These are phyloP conservation scores for Cadophora malorum DNA, from an alignment of 2,329 filamentous ascomycete genomes.

Conservation along the genomic window DNA sequence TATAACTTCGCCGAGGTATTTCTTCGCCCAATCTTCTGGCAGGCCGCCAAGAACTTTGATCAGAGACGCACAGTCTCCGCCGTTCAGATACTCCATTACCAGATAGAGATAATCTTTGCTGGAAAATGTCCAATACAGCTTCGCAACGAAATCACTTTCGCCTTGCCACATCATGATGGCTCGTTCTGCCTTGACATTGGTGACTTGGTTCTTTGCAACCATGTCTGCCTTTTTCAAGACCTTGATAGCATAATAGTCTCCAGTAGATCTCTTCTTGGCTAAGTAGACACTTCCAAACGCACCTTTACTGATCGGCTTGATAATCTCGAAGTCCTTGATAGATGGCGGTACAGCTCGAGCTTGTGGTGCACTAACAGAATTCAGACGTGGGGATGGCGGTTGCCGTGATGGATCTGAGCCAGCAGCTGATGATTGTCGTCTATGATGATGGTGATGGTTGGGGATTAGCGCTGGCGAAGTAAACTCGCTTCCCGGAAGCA, in stretches of 20 bases:
- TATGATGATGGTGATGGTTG: slow-evolving; percentile 73
- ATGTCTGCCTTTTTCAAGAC: slow-evolving; percentile 99
- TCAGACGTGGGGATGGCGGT: slow-evolving; percentile 82
- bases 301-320: slow-evolving; percentile 98
- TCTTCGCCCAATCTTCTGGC: slow-evolving; percentile 97
- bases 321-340: slow-evolving; percentile 99
- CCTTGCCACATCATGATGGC: slow-evolving; percentile 99
- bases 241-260: slow-evolving; percentile 98
- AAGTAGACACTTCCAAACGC: slow-evolving; percentile 98
- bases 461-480: slow-evolving; percentile 72
- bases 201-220: slow-evolving; percentile 99
- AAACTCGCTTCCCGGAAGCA: slow-evolving; percentile 83
- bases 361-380: slow-evolving; percentile 78
- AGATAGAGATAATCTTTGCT: slow-evolving; percentile 99
- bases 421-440: slow-evolving; percentile 89
- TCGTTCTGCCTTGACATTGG: slow-evolving; percentile 97
- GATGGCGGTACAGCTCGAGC: slow-evolving; percentile 90
- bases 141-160: slow-evolving; percentile 98
- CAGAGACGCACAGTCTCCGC: slow-evolving; percentile 93
- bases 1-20: slow-evolving; percentile 94
- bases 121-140: slow-evolving; percentile 99
- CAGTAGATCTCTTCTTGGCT: slow-evolving; percentile 97
- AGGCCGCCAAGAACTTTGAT: slow-evolving; percentile 93
- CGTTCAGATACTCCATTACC: slow-evolving; percentile 99
- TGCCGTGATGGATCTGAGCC: slow-evolving; percentile 71